Base-by-base conservation (phyloP, 176 grass and related monocot species). In the Eremochloa ophiuroides region DNA sequence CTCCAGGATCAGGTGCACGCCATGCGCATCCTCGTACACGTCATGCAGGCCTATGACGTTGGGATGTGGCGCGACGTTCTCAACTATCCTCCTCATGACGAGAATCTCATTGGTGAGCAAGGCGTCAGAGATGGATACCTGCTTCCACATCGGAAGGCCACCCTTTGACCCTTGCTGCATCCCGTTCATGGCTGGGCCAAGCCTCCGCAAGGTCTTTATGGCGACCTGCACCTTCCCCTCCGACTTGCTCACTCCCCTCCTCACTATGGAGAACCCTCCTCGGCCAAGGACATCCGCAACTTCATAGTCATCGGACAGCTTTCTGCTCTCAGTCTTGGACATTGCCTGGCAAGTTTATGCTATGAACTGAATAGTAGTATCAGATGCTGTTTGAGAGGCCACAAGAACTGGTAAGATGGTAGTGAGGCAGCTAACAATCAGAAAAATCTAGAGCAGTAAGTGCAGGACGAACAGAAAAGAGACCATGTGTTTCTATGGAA, bases 71-170 rank as follows among this genome's bases (percentile, higher is more conserved):
- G 86, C 62, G 6, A 94, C 88, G 10, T 74, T 88, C 75, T 94
- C 91, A 41, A 94, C 91, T 20, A 94, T 91, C 88, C 75, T 85
- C 80, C 88, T 83, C 92, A 91, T 94, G 40, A 94, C 92, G 8
- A 91, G 85, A 4, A 94, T 91, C 70, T 94, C 88, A 0, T 91
- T 91, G 2, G 88, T 94, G 8, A 94, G 88, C 71, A 94, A 43
- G 0, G 88, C 86, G 4, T 94, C 92, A 0, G 92, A 94, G 86
- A 94, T 91, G 26, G 88, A 91, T 50, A 86, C 76, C 74, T 94
- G 85, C 66, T 91, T 94, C 92, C 85, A 88, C 74, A 78, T 65
- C 23, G 78, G 85, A 62, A 90, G 66, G 6, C 82, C 82, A 16
- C 82, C 39, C 66, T 78, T 88, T 58, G 67, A 69, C 15, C 48